Evolutionary conservation across 1,139 yeast genomes (phyloP), one percentile per base, ranked within the genome.

Genomic region (Blastobotrys proliferans): DNA sequence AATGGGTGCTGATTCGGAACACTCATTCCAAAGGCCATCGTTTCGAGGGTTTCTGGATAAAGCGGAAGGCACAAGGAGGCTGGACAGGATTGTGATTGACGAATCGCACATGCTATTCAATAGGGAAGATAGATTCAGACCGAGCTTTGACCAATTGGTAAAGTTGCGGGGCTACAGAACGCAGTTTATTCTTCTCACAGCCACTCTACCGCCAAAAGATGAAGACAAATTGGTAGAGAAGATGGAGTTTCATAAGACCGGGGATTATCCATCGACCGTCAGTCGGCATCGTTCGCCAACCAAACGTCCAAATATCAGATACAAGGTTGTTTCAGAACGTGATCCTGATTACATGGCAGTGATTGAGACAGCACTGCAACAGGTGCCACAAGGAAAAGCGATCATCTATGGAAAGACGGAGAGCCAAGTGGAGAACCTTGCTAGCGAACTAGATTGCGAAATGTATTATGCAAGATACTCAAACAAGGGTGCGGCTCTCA

Each of bases 41-140:
- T 24, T 24, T 24, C 26, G 26, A 11, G 26, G 26, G 26, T 24
- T 24, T 24, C 11, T 24, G 26, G 11, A 24, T 24, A 9, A 24
- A 9, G 10, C 11, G 8, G 26, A 24, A 9, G 14, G 13, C 6
- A 9, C 10, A 13, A 28, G 13, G 31, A 10, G 13, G 21, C 6
- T 30, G 13, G 34, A 30, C 13, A 18, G 34, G 11, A 30, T 30
- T 14, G 34, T 30, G 13, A 14, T 30, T n/a, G 34, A 30, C n/a
- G 34, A 30, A 17, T 30, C 21, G 21, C 34, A 30, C 21, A 14
- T 11, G 21, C 8, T 30, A 11, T 8, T 30, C 21, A 6, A 13
- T 9, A 8, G 26, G 8, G 34, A 30, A 6, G 34, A 8, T 14
- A 17, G 10, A 5, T 30, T 13, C 8, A n/a, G 34, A 10, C 34